Evolutionary conservation across 2,329 filamentous ascomycete genomes (phyloP), one percentile per base, ranked within the genome.

Genomic region (Aschersonia sp.): DNA sequence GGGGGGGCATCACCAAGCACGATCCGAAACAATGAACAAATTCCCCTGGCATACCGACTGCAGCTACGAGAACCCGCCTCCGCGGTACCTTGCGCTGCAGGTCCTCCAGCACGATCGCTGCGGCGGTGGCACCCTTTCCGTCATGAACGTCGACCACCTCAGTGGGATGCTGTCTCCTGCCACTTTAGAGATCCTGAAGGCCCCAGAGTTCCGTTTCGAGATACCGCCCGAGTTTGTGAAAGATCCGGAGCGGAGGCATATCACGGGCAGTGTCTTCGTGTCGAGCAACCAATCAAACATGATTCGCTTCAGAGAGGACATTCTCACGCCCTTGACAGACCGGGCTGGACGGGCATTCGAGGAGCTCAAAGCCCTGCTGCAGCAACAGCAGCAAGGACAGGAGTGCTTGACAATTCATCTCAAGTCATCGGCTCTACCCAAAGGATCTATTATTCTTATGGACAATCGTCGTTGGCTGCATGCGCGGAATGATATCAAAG

Each of bases 21-120:
- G 66, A 0, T 67, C 64, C 0, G 67, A 70, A 50, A 70, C 67
- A 0, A 68, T 66, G 64, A 50, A 61, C 0, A 55, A 64, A 1
- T 70, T 70, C 31, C 62, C 67, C 0, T 70, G 67, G 67, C 67
- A 70, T 43, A 70, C 65, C 0, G 67, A 70, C 45, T 69, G 67
- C 53, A 68, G 65, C 51, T 70, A 70, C 44, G 67, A 70, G 44
- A 46, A 58, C 1, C 50, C 52, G 0, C 56, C 64, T 1, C 66
- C 67, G 2, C 48, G 61, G 3, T 69, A 60, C 44, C 68, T 70
- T 44, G 67, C 65, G 0, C 59, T 70, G 0, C 67, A 70, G n/a
- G 65, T 69, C 0, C 58, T 70, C 0, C 65, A 61, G n/a, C 59
- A 61, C 28, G 67, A 70, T 50, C 57, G 59, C 0, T 59, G 45